Conservation (phyloP, 805 yeast genomes). For the Candida nonsorbophila region DNA sequence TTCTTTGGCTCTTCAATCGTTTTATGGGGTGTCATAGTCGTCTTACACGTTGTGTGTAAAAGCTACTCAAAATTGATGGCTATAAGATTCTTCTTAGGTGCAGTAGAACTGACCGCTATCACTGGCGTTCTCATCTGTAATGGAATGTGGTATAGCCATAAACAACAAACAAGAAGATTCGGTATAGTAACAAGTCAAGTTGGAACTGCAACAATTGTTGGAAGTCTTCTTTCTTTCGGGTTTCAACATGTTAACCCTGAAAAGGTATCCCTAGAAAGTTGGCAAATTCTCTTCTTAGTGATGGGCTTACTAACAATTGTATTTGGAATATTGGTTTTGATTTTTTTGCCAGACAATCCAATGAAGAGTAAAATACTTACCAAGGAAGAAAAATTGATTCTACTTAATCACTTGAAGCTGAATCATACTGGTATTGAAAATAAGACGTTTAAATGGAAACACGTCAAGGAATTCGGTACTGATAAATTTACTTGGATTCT, state of each 20-base stretch:
- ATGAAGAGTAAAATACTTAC: constrained; percentile 28
- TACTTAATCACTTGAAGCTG: constrained; percentile 40
- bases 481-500: constrained; percentile 50
- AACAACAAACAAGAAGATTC: constrained; percentile 47
- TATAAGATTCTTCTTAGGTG: constrained; percentile 48
- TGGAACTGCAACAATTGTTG: constrained; percentile 51
- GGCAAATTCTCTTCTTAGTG: constrained; percentile 57
- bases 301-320: constrained; percentile 49
- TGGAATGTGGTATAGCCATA: constrained; percentile 56
- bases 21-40: constrained; percentile 51
- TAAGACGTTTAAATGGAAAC: constrained; percentile 41
- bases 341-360: constrained; percentile 49
- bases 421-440: constrained; percentile 52
- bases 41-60: constrained; percentile 48
- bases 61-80: constrained; percentile 51
- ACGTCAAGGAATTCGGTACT: constrained; percentile 21
- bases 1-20: constrained; percentile 42
- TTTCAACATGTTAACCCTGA: constrained; percentile 43
- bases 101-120: constrained; percentile 51
- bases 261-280: constrained; percentile 36
- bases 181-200: constrained; percentile 57
- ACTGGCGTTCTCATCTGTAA: constrained; percentile 54
- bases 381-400: constrained; percentile 35
- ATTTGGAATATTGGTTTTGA: constrained; percentile 42
- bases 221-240: constrained; percentile 40